phyloP scores from a whole-genome alignment of 305 asterid genomes.

The Plantago coronopus region DNA sequence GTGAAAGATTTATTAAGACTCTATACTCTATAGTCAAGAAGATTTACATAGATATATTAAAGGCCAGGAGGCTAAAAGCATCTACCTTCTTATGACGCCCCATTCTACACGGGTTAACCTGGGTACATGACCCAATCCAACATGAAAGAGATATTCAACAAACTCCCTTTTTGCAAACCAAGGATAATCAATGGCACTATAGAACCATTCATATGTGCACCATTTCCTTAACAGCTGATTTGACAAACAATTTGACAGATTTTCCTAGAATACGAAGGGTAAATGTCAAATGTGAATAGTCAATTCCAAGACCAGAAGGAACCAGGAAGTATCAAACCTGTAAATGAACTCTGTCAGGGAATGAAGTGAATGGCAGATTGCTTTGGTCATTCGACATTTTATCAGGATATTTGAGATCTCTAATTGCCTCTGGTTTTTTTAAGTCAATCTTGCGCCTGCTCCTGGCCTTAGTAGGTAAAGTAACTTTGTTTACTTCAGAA shows the following conservation, averaged over 20 bases:
- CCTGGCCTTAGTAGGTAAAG: slow-evolving; percentile 58
- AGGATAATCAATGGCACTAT: slow-evolving; percentile 93
- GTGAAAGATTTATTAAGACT: slow-evolving; percentile 9
- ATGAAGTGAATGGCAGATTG: slow-evolving; percentile 33
- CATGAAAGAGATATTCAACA: slow-evolving; percentile 87
- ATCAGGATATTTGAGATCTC: slow-evolving; percentile 48
- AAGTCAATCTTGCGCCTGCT: slow-evolving; percentile 72
- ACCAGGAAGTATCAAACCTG: slow-evolving; percentile 44
- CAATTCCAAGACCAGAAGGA: slow-evolving; percentile 16
- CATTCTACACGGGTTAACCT: slow-evolving; percentile 93
- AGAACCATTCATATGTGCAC: slow-evolving; percentile 93
- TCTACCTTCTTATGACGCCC: slow-evolving; percentile 95
- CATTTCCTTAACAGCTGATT: slow-evolving; percentile 66
- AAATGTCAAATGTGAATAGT: slow-evolving; percentile 11
- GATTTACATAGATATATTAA: slow-evolving; percentile 11
- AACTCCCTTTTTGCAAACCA: slow-evolving; percentile 92
- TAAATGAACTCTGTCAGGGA: slow-evolving; percentile 35
- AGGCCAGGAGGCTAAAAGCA: slow-evolving; percentile 15
- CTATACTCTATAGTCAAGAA: slow-evolving; percentile 19
- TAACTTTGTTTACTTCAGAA: slow-evolving; percentile 43
- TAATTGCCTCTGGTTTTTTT: slow-evolving; percentile 44
- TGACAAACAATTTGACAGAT: slow-evolving; percentile 54
- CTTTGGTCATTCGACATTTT: slow-evolving; percentile 45
- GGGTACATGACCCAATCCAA: slow-evolving; percentile 89
- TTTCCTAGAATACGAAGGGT: slow-evolving; percentile 42